phyloP scores from a whole-genome alignment of 129 eudicot species.

The Calendula officinalis region DNA sequence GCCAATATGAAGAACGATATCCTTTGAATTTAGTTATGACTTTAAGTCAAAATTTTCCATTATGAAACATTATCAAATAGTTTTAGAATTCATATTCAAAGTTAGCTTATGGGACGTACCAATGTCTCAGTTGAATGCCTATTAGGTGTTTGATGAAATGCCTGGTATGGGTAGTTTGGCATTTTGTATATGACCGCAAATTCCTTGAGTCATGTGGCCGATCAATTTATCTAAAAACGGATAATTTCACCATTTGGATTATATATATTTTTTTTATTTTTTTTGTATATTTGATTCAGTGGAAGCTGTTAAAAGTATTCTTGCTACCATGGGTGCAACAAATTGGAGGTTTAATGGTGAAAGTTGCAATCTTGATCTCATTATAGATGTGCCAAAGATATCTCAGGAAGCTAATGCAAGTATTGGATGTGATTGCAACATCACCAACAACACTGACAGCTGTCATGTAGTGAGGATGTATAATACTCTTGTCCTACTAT shows the following conservation, averaged over 20 bases:
- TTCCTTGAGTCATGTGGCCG: background rate
- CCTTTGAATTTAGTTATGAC: background rate
- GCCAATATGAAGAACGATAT: background rate
- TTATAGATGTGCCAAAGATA: constrained; percentile 35
- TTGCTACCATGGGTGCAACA: constrained; percentile 59
- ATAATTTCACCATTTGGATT: background rate
- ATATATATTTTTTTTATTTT: background rate
- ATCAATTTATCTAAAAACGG: background rate
- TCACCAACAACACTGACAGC: constrained; percentile 35
- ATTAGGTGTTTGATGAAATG: constrained; percentile 5
- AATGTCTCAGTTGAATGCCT: background rate
- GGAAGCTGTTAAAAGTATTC: constrained; percentile 49
- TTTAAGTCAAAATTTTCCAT: background rate
- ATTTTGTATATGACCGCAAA: background rate
- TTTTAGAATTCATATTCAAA: background rate
- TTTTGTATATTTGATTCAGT: constrained; percentile 37
- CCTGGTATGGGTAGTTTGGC: too few species aligned
- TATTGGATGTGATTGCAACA: constrained; percentile 56
- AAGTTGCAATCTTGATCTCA: constrained; percentile 51
- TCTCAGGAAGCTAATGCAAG: constrained; percentile 32
- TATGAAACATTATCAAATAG: background rate
- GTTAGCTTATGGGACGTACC: background rate
- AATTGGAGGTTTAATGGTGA: constrained; percentile 54
- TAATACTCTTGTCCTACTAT: constrained; percentile 24
- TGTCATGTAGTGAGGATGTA: constrained; percentile 74